These are phyloP conservation scores for Penicillium pancosmium DNA, from an alignment of 495 filamentous ascomycete genomes.

Conservation along the genomic window DNA sequence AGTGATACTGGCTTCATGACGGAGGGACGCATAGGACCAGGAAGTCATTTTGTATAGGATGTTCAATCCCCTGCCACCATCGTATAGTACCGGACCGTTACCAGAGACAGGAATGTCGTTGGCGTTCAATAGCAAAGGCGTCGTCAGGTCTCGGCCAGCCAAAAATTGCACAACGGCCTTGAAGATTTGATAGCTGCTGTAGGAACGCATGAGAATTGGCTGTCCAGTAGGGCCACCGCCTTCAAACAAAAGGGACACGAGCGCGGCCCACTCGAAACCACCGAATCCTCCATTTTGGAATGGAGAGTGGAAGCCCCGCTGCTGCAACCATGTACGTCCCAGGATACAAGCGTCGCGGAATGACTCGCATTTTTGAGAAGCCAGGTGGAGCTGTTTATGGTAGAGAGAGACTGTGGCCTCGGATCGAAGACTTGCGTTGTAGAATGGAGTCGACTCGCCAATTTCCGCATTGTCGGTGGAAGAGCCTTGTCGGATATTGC, in stretches of 20 bases:
- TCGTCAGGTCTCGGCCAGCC: conserved; percentile 67
- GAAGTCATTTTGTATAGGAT: conserved; percentile 87
- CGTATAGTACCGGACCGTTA: conserved; percentile 55
- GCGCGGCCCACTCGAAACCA: conserved; percentile 82
- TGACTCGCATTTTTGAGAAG: conserved; percentile 64
- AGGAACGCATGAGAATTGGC: conserved; percentile 70
- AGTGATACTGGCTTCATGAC: conserved; percentile 71
- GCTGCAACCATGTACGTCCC: conserved; percentile 84
- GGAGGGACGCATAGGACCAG: conserved; percentile 76
- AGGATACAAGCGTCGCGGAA: conserved; percentile 85
- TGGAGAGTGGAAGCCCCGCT: conserved; percentile 74
- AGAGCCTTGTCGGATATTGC: conserved; percentile 61
- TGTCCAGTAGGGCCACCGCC: conserved; percentile 69
- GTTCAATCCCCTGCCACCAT: conserved; percentile 73
- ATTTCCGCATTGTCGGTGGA: conserved; percentile 38
- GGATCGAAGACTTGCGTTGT: conserved; percentile 83
- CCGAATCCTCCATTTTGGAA: conserved; percentile 85
- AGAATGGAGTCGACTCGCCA: conserved; percentile 71
- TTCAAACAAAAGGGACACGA: conserved; percentile 80
- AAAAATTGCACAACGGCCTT: conserved; percentile 88
- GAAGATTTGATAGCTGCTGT: conserved; percentile 93
- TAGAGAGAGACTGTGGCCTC: conserved; percentile 74
- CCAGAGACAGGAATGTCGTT: conserved; percentile 33
- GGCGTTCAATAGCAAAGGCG: conserved; percentile 59
- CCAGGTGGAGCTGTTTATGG: conserved; percentile 67